Evolutionary conservation across 2,329 filamentous ascomycete species (phyloP), one percentile per base, ranked within the genome.

Genomic region (Phialemoniopsis sp.): DNA sequence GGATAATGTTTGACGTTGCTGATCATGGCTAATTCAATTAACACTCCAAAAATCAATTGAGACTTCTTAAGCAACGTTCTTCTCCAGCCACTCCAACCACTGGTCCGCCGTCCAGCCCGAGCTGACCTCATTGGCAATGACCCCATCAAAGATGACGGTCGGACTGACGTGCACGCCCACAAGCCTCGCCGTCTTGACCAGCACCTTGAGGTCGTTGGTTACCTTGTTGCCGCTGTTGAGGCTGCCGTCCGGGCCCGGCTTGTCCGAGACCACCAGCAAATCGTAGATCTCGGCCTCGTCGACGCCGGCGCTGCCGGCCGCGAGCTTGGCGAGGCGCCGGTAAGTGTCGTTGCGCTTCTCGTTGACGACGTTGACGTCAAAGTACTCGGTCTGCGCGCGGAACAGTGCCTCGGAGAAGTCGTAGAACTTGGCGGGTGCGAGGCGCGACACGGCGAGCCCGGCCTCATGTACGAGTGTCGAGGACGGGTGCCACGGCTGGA

Each of bases 401-500:
- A 80, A 79, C 2, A 95, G 72, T 7, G 71, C 76, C 31, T 72
- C 72, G 60, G 80, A 87, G 62, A 91, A 96, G 13, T 74, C 70
- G 81, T 85, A 95, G 73, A 94, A 97, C 49, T 80, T 81, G 14
- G 73, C 69, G 0, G 87, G 84, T 3, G 79, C 69, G 7, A 88
- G 62, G 37, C 76, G 77, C 50, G 91, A 73, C 2, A 96, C 88
- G 3, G 89, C 91, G 26, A 89, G 76, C 4, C 72, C 90, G 26
- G 89, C 86, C 73, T 97, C 91, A 68, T 91, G 87, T 40, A 78
- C 72, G 10, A 89, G 73, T 7, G 85, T 89, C 31, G 81, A 89
- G 15, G 85, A 89, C 2, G 91, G 91, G 66, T 97, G 90, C 91
- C 91, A 95, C 13, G 89, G 89, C 68, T 95, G 89, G 54, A 96